Evolutionary conservation across 306 rosid genomes (phyloP).

Genomic region (Comarum palustre): DNA sequence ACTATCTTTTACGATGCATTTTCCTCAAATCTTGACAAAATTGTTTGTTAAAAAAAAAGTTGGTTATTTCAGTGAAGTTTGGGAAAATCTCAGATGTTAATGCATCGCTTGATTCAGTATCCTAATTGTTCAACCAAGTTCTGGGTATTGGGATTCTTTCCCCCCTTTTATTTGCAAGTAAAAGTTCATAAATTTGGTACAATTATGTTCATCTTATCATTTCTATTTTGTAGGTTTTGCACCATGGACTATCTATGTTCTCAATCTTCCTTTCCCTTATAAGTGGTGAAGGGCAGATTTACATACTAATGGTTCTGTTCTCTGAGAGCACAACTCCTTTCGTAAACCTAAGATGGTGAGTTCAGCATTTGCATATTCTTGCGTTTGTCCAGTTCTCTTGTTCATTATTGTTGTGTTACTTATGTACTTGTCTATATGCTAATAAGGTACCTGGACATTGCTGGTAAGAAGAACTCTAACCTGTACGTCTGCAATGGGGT

Average conservation of each 20-base stretch:
- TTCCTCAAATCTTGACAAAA: not conserved
- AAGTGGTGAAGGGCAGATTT: conserved; percentile 78
- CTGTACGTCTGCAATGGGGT: conserved; percentile 65
- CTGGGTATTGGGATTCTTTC: not conserved
- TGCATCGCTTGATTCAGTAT: not conserved
- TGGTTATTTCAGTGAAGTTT: not conserved
- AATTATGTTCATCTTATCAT: conserved; percentile 26
- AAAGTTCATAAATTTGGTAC: conserved; percentile 14
- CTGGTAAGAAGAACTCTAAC: conserved; percentile 67
- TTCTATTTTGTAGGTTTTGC: conserved; percentile 55
- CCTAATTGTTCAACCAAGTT: not conserved
- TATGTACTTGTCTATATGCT: conserved; percentile 10
- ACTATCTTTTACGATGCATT: not conserved
- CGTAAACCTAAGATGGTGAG: conserved; percentile 88
- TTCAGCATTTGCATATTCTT: conserved; percentile 13
- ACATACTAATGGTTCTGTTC: conserved; percentile 88
- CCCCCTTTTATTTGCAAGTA: not conserved
- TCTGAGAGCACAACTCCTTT: conserved; percentile 85
- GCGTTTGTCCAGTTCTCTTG: conserved; percentile 19
- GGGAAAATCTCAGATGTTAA: not conserved
- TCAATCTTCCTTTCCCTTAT: conserved; percentile 67
- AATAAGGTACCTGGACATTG: conserved; percentile 72
- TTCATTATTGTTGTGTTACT: conserved; percentile 26
- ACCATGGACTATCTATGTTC: conserved; percentile 74
- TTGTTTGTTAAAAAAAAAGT: conserved; percentile 2